Evolutionary conservation across 2,329 filamentous ascomycete species (phyloP).

Genomic region (Hypoxylon sp.): DNA sequence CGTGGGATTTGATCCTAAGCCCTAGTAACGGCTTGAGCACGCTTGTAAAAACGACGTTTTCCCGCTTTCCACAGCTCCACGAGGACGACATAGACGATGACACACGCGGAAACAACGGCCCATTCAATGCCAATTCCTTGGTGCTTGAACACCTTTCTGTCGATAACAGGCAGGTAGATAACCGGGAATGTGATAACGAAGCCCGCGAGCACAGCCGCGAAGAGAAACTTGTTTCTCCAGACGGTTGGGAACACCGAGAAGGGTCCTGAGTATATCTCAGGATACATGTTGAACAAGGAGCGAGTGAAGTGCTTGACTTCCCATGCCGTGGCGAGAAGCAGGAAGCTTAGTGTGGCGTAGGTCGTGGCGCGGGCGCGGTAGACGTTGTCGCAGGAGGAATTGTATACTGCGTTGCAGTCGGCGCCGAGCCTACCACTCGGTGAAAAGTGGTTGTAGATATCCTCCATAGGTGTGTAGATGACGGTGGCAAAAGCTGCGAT

Average conservation of each 20-base stretch:
- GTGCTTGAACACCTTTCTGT: slow-evolving; percentile 74
- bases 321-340: slow-evolving; percentile 75
- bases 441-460: slow-evolving; percentile 52
- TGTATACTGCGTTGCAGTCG: slow-evolving; percentile 66
- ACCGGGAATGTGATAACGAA: slow-evolving; percentile 69
- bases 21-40: neutral
- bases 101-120: slow-evolving; percentile 69
- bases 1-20: too few relatives aligned
- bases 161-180: slow-evolving; percentile 73
- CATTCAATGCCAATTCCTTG: slow-evolving; percentile 75
- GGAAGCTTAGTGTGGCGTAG: slow-evolving; percentile 74
- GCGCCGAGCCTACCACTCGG: slow-evolving; percentile 57
- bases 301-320: slow-evolving; percentile 76
- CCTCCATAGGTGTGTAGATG: slow-evolving; percentile 53
- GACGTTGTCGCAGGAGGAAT: slow-evolving; percentile 61
- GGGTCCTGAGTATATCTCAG: slow-evolving; percentile 57
- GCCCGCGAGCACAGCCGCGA: slow-evolving; percentile 68
- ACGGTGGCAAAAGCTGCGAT: slow-evolving; percentile 68
- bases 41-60: slow-evolving; percentile 60
- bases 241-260: slow-evolving; percentile 67
- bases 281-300: slow-evolving; percentile 73
- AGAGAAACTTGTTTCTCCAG: slow-evolving; percentile 73
- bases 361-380: slow-evolving; percentile 73
- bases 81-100: slow-evolving; percentile 67
- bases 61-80: slow-evolving; percentile 75